These are phyloP conservation scores for Lyophyllum semitale DNA, from an alignment of 768 basidiomycete species.

Conservation along the genomic window DNA sequence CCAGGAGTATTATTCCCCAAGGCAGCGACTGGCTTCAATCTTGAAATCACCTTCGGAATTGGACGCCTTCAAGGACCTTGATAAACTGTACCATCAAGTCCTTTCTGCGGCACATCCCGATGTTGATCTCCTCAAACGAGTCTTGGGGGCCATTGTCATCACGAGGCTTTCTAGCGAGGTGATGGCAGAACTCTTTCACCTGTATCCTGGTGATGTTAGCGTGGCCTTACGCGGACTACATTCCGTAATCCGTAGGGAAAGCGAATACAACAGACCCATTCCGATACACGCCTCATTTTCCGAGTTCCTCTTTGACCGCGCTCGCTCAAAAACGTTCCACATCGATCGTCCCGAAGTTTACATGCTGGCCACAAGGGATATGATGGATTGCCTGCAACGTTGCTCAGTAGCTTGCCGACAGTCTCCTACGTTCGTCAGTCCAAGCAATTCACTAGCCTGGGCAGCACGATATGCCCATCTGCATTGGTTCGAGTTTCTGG, in stretches of 20 bases:
- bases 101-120: neutral
- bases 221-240: neutral
- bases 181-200: neutral
- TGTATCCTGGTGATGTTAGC: neutral
- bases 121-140: neutral
- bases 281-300: too few species aligned
- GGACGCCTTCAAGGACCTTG: neutral
- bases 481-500: neutral
- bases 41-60: neutral
- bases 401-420: neutral
- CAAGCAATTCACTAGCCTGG: neutral
- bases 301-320: too few species aligned
- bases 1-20: neutral
- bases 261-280: too few species aligned
- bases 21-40: neutral
- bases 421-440: neutral
- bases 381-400: neutral
- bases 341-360: too few species aligned
- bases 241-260: neutral
- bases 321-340: too few species aligned
- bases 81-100: neutral
- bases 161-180: neutral
- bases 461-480: neutral
- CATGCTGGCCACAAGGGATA: too few species aligned
- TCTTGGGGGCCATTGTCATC: neutral